Conservation (phyloP, 2,329 filamentous ascomycete genomes). For the Exophiala viscosa region DNA sequence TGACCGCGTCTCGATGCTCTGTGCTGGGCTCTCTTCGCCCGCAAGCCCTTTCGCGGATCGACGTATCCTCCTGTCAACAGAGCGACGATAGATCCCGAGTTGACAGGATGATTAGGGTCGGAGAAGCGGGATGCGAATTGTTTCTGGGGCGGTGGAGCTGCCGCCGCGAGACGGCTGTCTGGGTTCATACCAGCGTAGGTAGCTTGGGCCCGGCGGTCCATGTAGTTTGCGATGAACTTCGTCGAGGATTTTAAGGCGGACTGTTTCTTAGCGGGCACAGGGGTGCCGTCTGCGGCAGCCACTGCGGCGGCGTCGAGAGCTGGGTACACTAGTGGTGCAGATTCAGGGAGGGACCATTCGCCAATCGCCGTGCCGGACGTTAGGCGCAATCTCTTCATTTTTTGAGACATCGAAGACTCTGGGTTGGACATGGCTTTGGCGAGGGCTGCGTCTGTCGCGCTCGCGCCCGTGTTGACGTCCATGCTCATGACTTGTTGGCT, state of each 20-base stretch:
- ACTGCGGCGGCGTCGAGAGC: conserved; percentile 26
- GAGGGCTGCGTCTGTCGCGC: conserved; percentile 26
- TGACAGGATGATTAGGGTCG: conserved; percentile 52
- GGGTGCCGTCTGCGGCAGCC: neutral
- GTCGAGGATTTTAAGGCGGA: conserved; percentile 23
- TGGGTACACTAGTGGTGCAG: conserved; percentile 50
- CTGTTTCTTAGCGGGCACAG: conserved; percentile 14
- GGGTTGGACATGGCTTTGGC: conserved; percentile 31
- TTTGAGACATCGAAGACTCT: conserved; percentile 10
- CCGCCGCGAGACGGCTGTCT: conserved; percentile 36
- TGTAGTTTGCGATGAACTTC: conserved; percentile 46
- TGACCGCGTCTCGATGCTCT: conserved; percentile 11
- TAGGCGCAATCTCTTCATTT: conserved; percentile 17
- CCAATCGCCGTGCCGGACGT: conserved; percentile 32
- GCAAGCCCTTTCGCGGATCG: conserved; percentile 17
- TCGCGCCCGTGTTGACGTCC: conserved; percentile 33
- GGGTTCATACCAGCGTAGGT: conserved; percentile 41
- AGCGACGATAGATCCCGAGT: conserved; percentile 46
- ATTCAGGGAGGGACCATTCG: conserved; percentile 41
- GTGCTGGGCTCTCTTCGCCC: conserved; percentile 12
- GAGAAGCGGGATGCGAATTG: conserved; percentile 48
- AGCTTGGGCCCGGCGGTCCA: conserved; percentile 49
- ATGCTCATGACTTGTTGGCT: conserved; percentile 24
- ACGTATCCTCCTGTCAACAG: conserved; percentile 45
- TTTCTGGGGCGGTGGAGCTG: conserved; percentile 30